Conservation (phyloP, 306 rosid genomes). For the Malus orientalis region DNA sequence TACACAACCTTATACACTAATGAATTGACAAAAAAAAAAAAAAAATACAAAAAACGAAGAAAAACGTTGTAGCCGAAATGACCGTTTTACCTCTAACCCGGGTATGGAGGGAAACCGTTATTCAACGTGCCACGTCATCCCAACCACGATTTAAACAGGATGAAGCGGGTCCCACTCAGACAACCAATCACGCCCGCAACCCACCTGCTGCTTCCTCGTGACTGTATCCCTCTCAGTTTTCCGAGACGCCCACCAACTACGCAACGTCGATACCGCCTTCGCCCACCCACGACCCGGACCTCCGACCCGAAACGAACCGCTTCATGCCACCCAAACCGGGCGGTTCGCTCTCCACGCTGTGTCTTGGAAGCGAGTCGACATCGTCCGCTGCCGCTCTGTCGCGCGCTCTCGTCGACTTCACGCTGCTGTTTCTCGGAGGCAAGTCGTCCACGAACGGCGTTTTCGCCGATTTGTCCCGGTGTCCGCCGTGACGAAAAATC, state of each 20-base stretch:
- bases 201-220: not conserved
- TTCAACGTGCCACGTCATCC: conserved; percentile 54
- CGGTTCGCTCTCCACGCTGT: conserved; percentile 59
- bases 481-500: conserved; percentile 36
- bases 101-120: conserved; percentile 32
- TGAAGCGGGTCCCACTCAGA: conserved; percentile 2
- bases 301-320: conserved; percentile 77
- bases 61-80: not conserved
- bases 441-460: conserved; percentile 8
- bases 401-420: conserved; percentile 6
- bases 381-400: conserved; percentile 2
- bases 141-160: conserved; percentile 12
- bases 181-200: conserved; percentile 24
- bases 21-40: not conserved
- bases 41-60: not conserved
- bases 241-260: not conserved
- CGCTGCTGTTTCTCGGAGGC: conserved; percentile 15
- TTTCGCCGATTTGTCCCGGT: conserved; percentile 22
- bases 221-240: not conserved
- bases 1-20: conserved; percentile 21
- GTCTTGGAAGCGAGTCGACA: conserved; percentile 40
- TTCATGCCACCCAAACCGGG: conserved; percentile 55
- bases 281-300: conserved; percentile 54
- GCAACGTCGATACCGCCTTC: conserved; percentile 28
- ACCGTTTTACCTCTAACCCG: conserved; percentile 15